These are phyloP conservation scores for Phytophthora sp. DNA, from an alignment of 352 stramenopile species.

Conservation along the genomic window DNA sequence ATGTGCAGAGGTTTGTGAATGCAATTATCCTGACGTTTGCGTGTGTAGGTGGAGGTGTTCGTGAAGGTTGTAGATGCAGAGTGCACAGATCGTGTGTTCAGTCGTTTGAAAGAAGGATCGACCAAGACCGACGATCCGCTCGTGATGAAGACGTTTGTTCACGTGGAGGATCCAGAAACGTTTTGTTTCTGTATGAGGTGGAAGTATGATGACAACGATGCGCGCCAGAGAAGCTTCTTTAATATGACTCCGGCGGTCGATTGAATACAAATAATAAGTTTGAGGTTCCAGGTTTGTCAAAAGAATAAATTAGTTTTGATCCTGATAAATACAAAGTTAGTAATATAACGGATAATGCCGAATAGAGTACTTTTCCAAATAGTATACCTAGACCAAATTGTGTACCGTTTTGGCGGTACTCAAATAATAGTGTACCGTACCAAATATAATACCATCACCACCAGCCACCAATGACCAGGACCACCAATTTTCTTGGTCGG, in stretches of 20 bases:
- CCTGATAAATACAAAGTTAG: too few species aligned
- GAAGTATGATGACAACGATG: not conserved
- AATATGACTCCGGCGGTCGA: conserved; percentile 1
- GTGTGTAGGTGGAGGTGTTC: conserved; percentile 7
- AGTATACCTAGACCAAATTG: too few species aligned
- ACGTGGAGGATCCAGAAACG: conserved; percentile 2
- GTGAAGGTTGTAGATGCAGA: not conserved
- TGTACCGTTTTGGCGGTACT: too few species aligned
- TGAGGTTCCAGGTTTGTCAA: not conserved
- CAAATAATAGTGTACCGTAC: too few species aligned
- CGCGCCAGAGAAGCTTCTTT: not conserved
- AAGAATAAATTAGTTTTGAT: not conserved
- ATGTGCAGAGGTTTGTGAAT: not conserved
- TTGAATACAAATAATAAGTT: not conserved
- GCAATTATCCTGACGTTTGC: not conserved
- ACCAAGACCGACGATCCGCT: conserved; percentile 4
- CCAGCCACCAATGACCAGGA: too few species aligned
- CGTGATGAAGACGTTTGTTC: conserved; percentile 6
- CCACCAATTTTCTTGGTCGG: too few species aligned
- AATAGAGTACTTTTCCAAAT: too few species aligned
- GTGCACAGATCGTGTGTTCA: conserved; percentile 3
- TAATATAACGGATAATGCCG: too few species aligned
- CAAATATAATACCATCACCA: too few species aligned
- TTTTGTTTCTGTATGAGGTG: not conserved
- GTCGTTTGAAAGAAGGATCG: conserved; percentile 2